Evolutionary conservation across 2,329 filamentous ascomycete species (phyloP).

Genomic region (Xylaria sp.): DNA sequence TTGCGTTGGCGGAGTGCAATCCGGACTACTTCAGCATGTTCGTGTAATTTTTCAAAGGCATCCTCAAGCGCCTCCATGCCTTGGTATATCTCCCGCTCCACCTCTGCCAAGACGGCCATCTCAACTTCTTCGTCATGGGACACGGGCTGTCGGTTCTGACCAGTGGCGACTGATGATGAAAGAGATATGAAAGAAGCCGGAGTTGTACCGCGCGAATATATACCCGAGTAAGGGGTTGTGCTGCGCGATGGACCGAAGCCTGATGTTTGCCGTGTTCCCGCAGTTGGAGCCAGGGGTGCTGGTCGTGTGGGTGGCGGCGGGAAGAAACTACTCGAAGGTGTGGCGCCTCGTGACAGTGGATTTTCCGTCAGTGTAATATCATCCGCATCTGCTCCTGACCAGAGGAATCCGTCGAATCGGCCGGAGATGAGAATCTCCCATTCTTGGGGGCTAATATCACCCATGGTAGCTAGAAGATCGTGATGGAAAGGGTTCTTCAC

Average conservation of each 20-base stretch:
- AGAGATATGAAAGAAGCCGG: slow-evolving; percentile 54
- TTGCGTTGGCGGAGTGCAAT: slow-evolving; percentile 80
- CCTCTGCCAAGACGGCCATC: slow-evolving; percentile 85
- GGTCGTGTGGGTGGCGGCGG: slow-evolving; percentile 48
- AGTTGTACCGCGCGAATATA: slow-evolving; percentile 61
- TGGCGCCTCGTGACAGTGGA: slow-evolving; percentile 56
- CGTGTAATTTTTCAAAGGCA: slow-evolving; percentile 89
- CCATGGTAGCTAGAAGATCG: slow-evolving; percentile 83
- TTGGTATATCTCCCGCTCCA: slow-evolving; percentile 89
- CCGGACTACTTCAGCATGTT: slow-evolving; percentile 80
- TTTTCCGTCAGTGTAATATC: slow-evolving; percentile 50
- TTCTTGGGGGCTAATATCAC: slow-evolving; percentile 87
- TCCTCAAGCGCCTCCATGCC: slow-evolving; percentile 96
- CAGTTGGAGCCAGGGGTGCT: slow-evolving; percentile 48
- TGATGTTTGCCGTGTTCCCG: slow-evolving; percentile 48
- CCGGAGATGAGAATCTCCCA: slow-evolving; percentile 96
- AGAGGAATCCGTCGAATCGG: slow-evolving; percentile 93
- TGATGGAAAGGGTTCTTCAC: slow-evolving; percentile 83
- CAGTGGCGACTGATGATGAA: slow-evolving; percentile 46
- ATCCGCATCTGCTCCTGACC: slow-evolving; percentile 82
- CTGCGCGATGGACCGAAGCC: slow-evolving; percentile 51
- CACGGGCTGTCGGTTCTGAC: slow-evolving; percentile 63
- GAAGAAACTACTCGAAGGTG: slow-evolving; percentile 57
- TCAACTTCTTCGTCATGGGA: slow-evolving; percentile 94
- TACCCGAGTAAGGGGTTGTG: slow-evolving; percentile 54